These are phyloP conservation scores for Trifolium dubium DNA, from an alignment of 306 rosid genomes.

Conservation along the genomic window DNA sequence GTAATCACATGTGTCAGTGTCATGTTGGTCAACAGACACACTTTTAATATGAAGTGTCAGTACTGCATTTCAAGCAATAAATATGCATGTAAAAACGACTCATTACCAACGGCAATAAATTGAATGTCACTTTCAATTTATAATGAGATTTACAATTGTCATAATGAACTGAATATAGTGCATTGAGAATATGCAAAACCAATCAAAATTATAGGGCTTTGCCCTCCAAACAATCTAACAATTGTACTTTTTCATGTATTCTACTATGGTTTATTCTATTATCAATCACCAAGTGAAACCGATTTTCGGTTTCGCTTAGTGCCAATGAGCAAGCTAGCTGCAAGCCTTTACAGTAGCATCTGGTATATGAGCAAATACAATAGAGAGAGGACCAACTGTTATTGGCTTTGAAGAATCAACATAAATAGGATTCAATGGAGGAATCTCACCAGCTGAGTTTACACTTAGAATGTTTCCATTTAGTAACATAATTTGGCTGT, in stretches of 20 bases:
- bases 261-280: slow-evolving; percentile 39
- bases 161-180: slow-evolving; percentile 30
- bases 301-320: slow-evolving; percentile 44
- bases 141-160: slow-evolving; percentile 17
- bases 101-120: not conserved
- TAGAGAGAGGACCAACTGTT: slow-evolving; percentile 67
- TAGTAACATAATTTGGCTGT: slow-evolving; percentile 76
- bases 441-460: slow-evolving; percentile 74
- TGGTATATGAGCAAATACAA: slow-evolving; percentile 88
- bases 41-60: not conserved
- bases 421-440: slow-evolving; percentile 64
- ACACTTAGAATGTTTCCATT: slow-evolving; percentile 71
- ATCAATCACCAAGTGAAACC: slow-evolving; percentile 47
- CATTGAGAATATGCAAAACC: slow-evolving; percentile 14
- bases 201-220: not conserved
- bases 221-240: slow-evolving; percentile 20
- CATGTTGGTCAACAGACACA: not conserved
- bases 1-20: not conserved
- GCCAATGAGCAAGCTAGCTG: slow-evolving; percentile 39
- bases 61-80: slow-evolving; percentile 3
- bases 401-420: slow-evolving; percentile 67
- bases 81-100: slow-evolving; percentile 24
- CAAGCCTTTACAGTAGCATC: slow-evolving; percentile 65
- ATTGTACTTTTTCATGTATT: slow-evolving; percentile 33
- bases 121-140: slow-evolving; percentile 35